Base-by-base conservation (phyloP, 169 alveolate genomes). In the Pseudocohnilembus persalinus region DNA sequence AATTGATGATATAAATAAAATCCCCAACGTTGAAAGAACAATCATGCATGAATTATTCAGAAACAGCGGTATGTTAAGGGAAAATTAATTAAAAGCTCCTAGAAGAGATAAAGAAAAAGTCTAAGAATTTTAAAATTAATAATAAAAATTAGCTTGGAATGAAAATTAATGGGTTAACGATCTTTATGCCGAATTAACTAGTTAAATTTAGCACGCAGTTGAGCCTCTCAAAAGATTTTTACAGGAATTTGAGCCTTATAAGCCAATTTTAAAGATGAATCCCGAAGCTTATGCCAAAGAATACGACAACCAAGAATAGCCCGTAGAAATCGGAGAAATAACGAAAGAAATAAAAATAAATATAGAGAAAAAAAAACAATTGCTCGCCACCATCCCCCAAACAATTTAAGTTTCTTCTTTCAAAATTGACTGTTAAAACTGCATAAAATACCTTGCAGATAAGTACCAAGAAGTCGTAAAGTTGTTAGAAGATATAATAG, bases 101-200 rank as follows among this genome's bases (percentile, higher is more conserved):
- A 73, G 90, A 16, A 91, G 96, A 65, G 97, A 97, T 31, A 89
- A 89, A 68, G 93, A 93, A 6, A 82, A 94, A 73, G 96, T 96
- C n/a, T 91, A 88, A 73, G 91, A 95, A 0, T 93, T 89, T 74
- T 95, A 85, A 34, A 89, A 92, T 65, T 84, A 88, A 63, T 92
- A 95, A 49, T n/a, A n/a, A n/a, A 88, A 73, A 49, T 89, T 89
- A 84, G 85, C 94, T 30, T 95, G 94, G 68, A 97, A 96, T 86
- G 98, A 95, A 83, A 94, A 95, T 74, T 92, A 92, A 33, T 96
- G 98, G 98, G 91, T 96, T 0, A 94, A 97, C 95, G 95, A 94
- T 32, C 90, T 94, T 29, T 92, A 85, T 77, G 93, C 91, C 77
- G 68, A 83, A 20, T 77, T 95, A 63, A 89, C 89, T 30, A 81